Percentiles rank a stretch among this genome's conserved stretches.
Conservation (phyloP, 768 basidiomycete species). For the Mycena rebaudengoi region DNA sequence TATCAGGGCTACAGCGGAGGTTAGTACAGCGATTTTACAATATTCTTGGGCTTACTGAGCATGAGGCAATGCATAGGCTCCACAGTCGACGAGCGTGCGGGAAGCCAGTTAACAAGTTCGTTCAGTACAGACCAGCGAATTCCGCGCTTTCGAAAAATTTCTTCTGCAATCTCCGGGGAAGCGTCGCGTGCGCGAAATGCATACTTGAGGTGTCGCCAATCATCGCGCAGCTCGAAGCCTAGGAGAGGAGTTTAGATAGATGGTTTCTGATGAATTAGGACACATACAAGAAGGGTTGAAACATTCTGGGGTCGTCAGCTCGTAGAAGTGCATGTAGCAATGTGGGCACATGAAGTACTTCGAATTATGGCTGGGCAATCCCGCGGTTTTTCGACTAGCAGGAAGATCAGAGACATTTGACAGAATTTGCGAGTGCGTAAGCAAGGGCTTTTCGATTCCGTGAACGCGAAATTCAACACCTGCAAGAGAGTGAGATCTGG, state of each 20-base stretch:
- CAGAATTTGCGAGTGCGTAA: slow-evolving; percentile 12
- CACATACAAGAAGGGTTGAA: slow-evolving; percentile 20
- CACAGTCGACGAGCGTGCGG: not conserved
- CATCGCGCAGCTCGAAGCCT: slow-evolving; percentile 14
- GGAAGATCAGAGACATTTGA: slow-evolving; percentile 29
- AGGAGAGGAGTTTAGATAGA: not conserved
- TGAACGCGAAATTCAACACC: slow-evolving; percentile 11
- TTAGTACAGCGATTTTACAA: too few relatives aligned
- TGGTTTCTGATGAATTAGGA: not conserved
- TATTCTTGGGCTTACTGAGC: slow-evolving; percentile 10
- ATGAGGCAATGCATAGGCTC: slow-evolving; percentile 27
- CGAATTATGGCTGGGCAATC: slow-evolving; percentile 9
- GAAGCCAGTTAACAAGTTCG: slow-evolving; percentile 22
- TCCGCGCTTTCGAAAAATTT: slow-evolving; percentile 26
- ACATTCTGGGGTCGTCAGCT: slow-evolving; percentile 11
- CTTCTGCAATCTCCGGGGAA: slow-evolving; percentile 15
- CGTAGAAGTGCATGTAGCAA: not conserved
- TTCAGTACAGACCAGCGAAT: slow-evolving; percentile 17
- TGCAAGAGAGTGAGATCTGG: too few relatives aligned
- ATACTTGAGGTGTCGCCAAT: slow-evolving; percentile 30
- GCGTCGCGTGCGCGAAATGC: slow-evolving; percentile 16
- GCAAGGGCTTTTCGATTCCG: not conserved
- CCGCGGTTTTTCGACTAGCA: slow-evolving; percentile 28
- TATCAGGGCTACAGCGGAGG: not conserved
- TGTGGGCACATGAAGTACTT: slow-evolving; percentile 4